Evolutionary conservation across 768 basidiomycete genomes (phyloP), one percentile per base, ranked within the genome.

Genomic region (Exidia glandulosa): DNA sequence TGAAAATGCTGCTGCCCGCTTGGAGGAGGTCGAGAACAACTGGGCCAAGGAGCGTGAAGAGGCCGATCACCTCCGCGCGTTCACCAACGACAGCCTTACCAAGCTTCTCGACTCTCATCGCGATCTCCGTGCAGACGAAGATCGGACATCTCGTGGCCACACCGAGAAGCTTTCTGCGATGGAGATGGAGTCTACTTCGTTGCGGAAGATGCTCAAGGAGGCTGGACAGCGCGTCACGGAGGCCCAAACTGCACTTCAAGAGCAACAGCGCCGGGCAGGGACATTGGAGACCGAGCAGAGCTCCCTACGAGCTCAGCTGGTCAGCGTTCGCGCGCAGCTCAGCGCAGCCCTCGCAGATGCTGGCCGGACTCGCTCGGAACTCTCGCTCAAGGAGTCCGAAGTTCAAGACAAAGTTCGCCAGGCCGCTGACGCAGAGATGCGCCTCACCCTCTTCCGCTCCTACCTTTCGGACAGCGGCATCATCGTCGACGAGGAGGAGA

Each of bases 31-130:
- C 47, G 94, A 96, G 74, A 92, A 88, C 68, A 84, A 88, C 9
- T 96, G 93, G 86, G 82, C 88, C 29, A 89, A 92, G 71, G 91
- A 92, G 47, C 84, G 93, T 14, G 88, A 94, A 73, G 93, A 97
- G 75, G 91, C 93, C 2, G 94, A 96, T 70, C 84, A 88, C 2
- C 85, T 94, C 71, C 79, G 93, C 58, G 87, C 88, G 25, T 75
- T 93, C 57, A 94, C 94, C 2, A 95, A 91, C 2, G 84, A 86
- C 54, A 81, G 86, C 66, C 80, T 96, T 2, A 93, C 92, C 27
- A 84, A 94, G 68, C 77, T 96, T 23, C 76, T 96, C 52, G 90
- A 94, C 68, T 85, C 88, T 2, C 94, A 95, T 75, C 83, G 86
- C 34, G 89, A 91, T 66, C 77, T 94, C 57, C 84, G 82, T 70